A percentile compares a stretch with the other conserved stretches of the same genome.
Conservation (phyloP, 2,329 filamentous ascomycete genomes). For the Pseudopithomyces maydicus region DNA sequence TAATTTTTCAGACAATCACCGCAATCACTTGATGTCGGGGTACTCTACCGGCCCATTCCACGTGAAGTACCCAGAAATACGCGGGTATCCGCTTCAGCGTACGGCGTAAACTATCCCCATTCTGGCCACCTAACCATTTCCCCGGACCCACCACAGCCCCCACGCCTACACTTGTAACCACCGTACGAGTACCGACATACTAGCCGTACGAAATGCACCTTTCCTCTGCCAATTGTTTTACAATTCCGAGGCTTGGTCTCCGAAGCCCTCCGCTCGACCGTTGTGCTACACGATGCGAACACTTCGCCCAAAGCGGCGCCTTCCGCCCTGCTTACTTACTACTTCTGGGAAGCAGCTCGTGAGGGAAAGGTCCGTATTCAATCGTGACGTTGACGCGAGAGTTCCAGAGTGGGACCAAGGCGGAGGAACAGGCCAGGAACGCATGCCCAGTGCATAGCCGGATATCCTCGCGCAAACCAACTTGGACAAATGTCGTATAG, state of each 20-base stretch:
- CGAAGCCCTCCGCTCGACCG: not conserved
- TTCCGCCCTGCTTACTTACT: constrained; percentile 1
- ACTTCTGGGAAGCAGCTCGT: not conserved
- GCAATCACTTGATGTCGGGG: too few species aligned
- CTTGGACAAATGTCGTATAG: too few species aligned
- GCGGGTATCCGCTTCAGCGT: not conserved
- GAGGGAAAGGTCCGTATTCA: too few species aligned
- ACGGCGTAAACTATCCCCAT: constrained; percentile 2
- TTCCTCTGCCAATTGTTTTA: not conserved
- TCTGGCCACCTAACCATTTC: not conserved
- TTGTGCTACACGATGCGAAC: not conserved
- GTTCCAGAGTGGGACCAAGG: not conserved
- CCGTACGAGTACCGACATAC: not conserved
- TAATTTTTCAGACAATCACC: too few species aligned
- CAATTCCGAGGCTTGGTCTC: constrained; percentile 1
- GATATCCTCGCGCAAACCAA: too few species aligned
- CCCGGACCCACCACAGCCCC: constrained; percentile 1
- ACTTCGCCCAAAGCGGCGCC: constrained; percentile 1
- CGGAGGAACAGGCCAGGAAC: not conserved
- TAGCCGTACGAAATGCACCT: not conserved
- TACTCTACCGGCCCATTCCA: not conserved
- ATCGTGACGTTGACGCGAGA: too few species aligned
- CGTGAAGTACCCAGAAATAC: too few species aligned
- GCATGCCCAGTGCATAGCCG: not conserved
- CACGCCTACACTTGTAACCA: not conserved